These are phyloP conservation scores for Dysphania ambrosioides DNA, from an alignment of 148 eudicot genomes.

Conservation along the genomic window DNA sequence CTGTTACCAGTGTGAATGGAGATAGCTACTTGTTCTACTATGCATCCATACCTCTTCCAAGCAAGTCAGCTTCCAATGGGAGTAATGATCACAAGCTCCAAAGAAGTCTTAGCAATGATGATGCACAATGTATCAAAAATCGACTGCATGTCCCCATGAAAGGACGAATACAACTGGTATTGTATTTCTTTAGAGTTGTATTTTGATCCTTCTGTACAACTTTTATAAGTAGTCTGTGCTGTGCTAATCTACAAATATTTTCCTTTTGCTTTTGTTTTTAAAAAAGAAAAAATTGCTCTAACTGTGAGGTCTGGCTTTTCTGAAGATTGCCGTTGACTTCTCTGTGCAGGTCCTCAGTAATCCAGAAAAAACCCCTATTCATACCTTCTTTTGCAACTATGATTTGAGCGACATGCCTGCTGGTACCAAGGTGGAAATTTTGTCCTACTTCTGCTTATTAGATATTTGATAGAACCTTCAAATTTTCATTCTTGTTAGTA, in stretches of 20 bases:
- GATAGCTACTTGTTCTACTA: slow-evolving; percentile 66
- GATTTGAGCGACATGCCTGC: slow-evolving; percentile 80
- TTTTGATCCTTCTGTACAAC: neutral
- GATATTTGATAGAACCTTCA: neutral
- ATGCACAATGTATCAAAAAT: slow-evolving; percentile 38
- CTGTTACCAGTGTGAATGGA: slow-evolving; percentile 66
- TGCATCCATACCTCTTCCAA: slow-evolving; percentile 55
- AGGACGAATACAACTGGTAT: slow-evolving; percentile 79
- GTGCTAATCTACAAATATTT: neutral
- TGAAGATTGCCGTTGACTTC: slow-evolving; percentile 1
- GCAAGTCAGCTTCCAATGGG: slow-evolving; percentile 25
- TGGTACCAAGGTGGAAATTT: slow-evolving; percentile 61
- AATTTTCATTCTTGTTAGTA: neutral
- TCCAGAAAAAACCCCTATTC: slow-evolving; percentile 74
- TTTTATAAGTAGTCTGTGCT: neutral
- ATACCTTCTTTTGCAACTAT: slow-evolving; percentile 76
- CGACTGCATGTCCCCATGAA: slow-evolving; percentile 65
- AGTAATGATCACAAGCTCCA: slow-evolving; percentile 24
- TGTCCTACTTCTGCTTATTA: neutral
- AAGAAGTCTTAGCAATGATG: slow-evolving; percentile 37
- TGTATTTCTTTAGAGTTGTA: slow-evolving; percentile 7
- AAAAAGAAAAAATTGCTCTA: neutral
- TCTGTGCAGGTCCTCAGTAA: slow-evolving; percentile 65
- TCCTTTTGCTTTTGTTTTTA: neutral
- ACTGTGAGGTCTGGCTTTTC: neutral